Evolutionary conservation across 768 basidiomycete species (phyloP), one percentile per base, ranked within the genome.

Genomic region (Amanita polypyramis): DNA sequence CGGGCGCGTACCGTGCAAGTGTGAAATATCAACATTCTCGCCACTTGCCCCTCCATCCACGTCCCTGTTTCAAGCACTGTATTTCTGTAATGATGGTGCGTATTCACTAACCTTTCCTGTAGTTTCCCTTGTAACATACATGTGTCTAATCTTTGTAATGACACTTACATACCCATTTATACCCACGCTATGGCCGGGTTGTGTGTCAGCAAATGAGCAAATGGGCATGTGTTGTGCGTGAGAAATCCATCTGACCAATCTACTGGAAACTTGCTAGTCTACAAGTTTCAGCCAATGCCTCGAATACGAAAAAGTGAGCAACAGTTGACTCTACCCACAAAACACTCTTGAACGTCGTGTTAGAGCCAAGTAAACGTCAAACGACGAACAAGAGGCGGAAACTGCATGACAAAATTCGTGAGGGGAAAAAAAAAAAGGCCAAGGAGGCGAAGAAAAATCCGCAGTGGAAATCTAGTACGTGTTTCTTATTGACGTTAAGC

Each of bases 381-480:
- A 76, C 77, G n/a, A 85, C 79, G 34, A 74, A 83, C 55, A 76
- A 86, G 50, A 79, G 89, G 20, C 74, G 75, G 40, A 89, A 75
- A 56, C 72, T 91, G 56, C 74, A 77, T 58, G 75, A 82, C 58
- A 91, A 93, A 64, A 76, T 79, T 35, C 67, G 77, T 21, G 92
- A 92, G 62, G 77, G 78, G 53, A 73, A 72, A 59, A 85, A 80
- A 69, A 95, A 95, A 70, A 68, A 68, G 43, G 75, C 74, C 58
- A 90, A 82, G 62, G 74, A 72, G 35, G 75, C 76, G 11, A 90
- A 89, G 69, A 88, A 82, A 62, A 85, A 85, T 64, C 66, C 74
- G 19, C 76, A 88, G 48, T 94, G 92, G 85, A 95, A 93, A 69
- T 84, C 85, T 45, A 86, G 92, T 92, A 60, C 56, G 82, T 74